phyloP scores from a whole-genome alignment of 495 filamentous ascomycete species.

The Podospora pseudopauciseta region DNA sequence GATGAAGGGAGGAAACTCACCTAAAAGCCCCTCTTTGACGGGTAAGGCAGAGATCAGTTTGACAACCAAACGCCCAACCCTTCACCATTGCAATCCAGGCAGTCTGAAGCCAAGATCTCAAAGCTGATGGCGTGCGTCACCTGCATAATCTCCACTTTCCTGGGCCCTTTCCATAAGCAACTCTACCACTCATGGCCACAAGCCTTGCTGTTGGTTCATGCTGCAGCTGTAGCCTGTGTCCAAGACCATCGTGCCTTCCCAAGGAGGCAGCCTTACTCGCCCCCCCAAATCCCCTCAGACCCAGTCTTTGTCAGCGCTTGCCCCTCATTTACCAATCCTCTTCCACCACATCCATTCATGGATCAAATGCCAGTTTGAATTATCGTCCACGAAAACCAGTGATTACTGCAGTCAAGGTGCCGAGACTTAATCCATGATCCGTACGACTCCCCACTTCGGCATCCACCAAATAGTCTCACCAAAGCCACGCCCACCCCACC shows the following conservation, averaged over 20 bases:
- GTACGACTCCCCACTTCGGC: not conserved
- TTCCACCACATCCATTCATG: not conserved
- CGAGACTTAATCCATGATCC: too few relatives aligned
- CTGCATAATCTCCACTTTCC: slow-evolving; percentile 6
- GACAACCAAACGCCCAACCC: not conserved
- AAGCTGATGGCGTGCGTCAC: slow-evolving; percentile 9
- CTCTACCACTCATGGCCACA: not conserved
- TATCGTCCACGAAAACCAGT: not conserved
- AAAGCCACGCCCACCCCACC: not conserved
- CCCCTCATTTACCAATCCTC: not conserved
- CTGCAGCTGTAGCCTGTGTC: not conserved
- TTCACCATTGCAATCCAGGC: not conserved
- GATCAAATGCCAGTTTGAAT: not conserved
- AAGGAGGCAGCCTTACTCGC: not conserved
- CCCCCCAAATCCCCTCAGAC: not conserved
- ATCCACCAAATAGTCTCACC: not conserved
- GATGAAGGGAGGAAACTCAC: not conserved
- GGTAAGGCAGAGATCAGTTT: not conserved
- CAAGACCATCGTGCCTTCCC: not conserved
- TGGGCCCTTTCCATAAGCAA: not conserved
- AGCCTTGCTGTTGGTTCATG: slow-evolving; percentile 1
- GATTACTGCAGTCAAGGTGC: not conserved
- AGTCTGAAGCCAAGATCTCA: not conserved
- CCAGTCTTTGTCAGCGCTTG: not conserved
- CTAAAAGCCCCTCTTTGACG: not conserved